Conservation (phyloP, 1,284 basidiomycete genomes). For the Inonotus hispidus region DNA sequence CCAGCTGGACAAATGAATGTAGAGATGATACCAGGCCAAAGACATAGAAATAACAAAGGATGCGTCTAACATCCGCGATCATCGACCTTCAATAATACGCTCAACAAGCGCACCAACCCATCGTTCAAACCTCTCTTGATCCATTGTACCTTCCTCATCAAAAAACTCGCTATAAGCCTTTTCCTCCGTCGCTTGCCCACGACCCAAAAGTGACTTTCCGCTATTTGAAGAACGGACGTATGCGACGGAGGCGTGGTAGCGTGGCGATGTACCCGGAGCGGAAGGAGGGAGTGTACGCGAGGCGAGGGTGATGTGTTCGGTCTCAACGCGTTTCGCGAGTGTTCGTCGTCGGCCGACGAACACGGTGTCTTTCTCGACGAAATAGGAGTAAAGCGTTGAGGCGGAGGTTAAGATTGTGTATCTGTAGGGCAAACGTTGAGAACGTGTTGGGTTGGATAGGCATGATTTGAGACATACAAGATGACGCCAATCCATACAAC, state of each 20-base stretch:
- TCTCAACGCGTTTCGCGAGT: slow-evolving; percentile 78
- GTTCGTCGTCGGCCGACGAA: slow-evolving; percentile 82
- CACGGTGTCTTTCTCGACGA: slow-evolving; percentile 74
- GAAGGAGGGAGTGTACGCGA: slow-evolving; percentile 54
- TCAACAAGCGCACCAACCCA: slow-evolving; percentile 67
- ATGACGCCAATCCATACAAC: slow-evolving; percentile 75
- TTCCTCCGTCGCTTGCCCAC: slow-evolving; percentile 48
- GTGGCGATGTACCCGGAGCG: slow-evolving; percentile 40
- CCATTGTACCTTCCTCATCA: slow-evolving; percentile 63
- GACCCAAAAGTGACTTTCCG: slow-evolving; percentile 70
- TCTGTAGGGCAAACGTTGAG: slow-evolving; percentile 33
- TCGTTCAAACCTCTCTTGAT: slow-evolving; percentile 61
- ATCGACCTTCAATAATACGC: slow-evolving; percentile 30
- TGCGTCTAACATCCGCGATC: background rate
- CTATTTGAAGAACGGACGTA: slow-evolving; percentile 72
- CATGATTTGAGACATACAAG: slow-evolving; percentile 41
- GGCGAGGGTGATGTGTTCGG: slow-evolving; percentile 71
- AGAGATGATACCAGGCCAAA: background rate
- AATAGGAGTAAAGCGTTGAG: slow-evolving; percentile 75
- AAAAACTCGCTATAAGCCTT: slow-evolving; percentile 64
- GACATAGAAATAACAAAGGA: background rate
- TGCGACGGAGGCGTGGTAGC: slow-evolving; percentile 55
- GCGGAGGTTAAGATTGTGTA: slow-evolving; percentile 66
- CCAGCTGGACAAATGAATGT: background rate
- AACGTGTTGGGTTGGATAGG: background rate